Base-by-base conservation (phyloP, 2,329 filamentous ascomycete genomes). In the Talaromyces sp. region DNA sequence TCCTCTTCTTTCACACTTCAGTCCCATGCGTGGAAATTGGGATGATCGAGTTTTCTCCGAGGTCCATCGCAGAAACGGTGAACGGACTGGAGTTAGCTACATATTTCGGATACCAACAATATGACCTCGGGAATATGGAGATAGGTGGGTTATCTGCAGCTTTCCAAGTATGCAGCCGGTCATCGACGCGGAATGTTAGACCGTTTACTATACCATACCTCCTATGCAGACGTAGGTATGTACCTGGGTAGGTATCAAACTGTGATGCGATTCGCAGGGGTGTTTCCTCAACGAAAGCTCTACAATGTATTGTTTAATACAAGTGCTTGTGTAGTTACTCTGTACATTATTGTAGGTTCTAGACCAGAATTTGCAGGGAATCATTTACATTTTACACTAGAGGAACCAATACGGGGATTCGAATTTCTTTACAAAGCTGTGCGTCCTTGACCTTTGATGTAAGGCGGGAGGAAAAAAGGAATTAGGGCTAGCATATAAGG, bases 401-500 rank as follows among this genome's bases (percentile, higher is more conserved):
- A 46, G 25, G n/a, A n/a, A n/a, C n/a, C 13, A 33, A n/a, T 13
- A 33, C 45, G 33, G 45, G 45, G 25, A 21, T 31, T 15, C 15
- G 11, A n/a, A 21, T 19, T 22, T 46, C 45, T 48, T n/a, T n/a
- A n/a, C n/a, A n/a, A n/a, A n/a, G n/a, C n/a, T n/a, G n/a, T n/a
- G n/a, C n/a, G n/a, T n/a, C n/a, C n/a, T n/a, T n/a, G n/a, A n/a
- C n/a, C n/a, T n/a, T n/a, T n/a, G 25, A 28, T 28, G 25, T 28
- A 28, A 13, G 33, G 10, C 33, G 33, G 31, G 25, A 31, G n/a
- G n/a, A 19, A 46, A 46, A 21, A 9, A 7, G 9, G n/a, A 48
- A 7, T 33, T 40, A 50, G 43, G 54, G 43, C 21, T 56, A 50
- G 22, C 7, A 22, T 8, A 50, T 56, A 35, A 56, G 54, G 43